Conservation (phyloP, 768 basidiomycete species). For the Auriscalpium vulgare region DNA sequence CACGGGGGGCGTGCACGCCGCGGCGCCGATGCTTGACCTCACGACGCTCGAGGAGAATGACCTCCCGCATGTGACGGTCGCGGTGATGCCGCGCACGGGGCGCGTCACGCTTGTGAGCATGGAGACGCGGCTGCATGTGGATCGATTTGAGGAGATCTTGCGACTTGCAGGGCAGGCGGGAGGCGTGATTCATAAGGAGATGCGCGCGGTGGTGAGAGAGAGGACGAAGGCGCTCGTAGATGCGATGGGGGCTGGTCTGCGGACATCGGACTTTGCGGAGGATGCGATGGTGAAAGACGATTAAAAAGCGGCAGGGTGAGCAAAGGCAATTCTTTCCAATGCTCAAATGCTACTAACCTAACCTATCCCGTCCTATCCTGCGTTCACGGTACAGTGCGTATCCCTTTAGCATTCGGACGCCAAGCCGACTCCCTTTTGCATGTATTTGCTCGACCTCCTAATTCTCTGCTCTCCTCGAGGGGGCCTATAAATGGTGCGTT, state of each 20-base stretch:
- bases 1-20: slow-evolving; percentile 79
- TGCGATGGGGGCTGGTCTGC: slow-evolving; percentile 47
- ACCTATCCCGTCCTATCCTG: too few species aligned
- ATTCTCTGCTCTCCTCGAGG: too few species aligned
- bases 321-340: not conserved
- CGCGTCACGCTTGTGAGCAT: slow-evolving; percentile 84
- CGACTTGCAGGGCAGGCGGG: slow-evolving; percentile 70
- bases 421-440: too few species aligned
- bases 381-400: too few species aligned
- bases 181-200: slow-evolving; percentile 72
- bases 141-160: slow-evolving; percentile 87
- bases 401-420: too few species aligned
- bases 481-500: too few species aligned
- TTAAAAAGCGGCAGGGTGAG: not conserved
- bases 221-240: slow-evolving; percentile 56
- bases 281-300: slow-evolving; percentile 10
- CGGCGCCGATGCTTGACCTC: slow-evolving; percentile 78
- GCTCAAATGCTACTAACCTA: too few species aligned
- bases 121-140: slow-evolving; percentile 91
- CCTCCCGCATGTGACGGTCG: slow-evolving; percentile 82
- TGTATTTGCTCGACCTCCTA: too few species aligned
- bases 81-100: slow-evolving; percentile 79
- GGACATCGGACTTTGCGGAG: slow-evolving; percentile 8
- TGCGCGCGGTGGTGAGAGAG: slow-evolving; percentile 62
- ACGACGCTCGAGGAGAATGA: slow-evolving; percentile 87